A percentile compares a stretch with the other conserved stretches of the same genome.
phyloP scores from a whole-genome alignment of 805 yeast species.

The Ogataea methylovora region DNA sequence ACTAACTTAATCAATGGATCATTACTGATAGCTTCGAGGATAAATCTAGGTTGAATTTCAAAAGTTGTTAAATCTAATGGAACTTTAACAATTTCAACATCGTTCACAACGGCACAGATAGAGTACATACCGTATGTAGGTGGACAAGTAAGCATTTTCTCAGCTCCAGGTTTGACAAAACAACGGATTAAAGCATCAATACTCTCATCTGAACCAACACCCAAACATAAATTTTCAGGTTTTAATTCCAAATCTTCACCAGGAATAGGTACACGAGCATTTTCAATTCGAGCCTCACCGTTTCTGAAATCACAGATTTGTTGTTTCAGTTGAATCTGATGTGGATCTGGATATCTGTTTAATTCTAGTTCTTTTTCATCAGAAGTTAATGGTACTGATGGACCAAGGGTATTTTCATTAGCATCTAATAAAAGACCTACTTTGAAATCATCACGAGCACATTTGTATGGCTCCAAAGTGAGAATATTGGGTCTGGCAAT shows the following conservation, averaged over 20 bases:
- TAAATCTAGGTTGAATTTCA: constrained; percentile 50
- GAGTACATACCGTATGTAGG: constrained; percentile 98
- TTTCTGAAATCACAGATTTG: constrained; percentile 70
- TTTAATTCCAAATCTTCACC: constrained; percentile 6
- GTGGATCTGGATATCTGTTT: constrained; percentile 96
- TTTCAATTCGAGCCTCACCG: constrained; percentile 25
- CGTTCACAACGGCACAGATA: constrained; percentile 86
- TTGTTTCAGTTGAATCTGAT: constrained; percentile 69
- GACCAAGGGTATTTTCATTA: constrained; percentile 92
- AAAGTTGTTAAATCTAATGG: constrained; percentile 65
- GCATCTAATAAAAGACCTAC: constrained; percentile 90
- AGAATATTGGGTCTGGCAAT: constrained; percentile 82
- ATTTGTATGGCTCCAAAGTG: constrained; percentile 81
- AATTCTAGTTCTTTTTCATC: constrained; percentile 49
- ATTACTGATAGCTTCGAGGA: constrained; percentile 39
- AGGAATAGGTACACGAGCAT: constrained; percentile 17
- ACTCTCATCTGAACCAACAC: constrained; percentile 97
- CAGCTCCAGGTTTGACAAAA: constrained; percentile 73
- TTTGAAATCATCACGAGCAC: constrained; percentile 93
- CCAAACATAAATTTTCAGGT: constrained; percentile 75
- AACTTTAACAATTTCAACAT: constrained; percentile 67
- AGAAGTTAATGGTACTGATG: constrained; percentile 46
- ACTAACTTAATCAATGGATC: constrained; percentile 67
- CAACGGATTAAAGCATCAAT: constrained; percentile 86
- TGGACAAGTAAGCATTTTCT: constrained; percentile 79